A percentile compares a stretch with the other conserved stretches of the same genome.
phyloP scores from a whole-genome alignment of 345 rosid genomes.

The Sisymbrium irio region DNA sequence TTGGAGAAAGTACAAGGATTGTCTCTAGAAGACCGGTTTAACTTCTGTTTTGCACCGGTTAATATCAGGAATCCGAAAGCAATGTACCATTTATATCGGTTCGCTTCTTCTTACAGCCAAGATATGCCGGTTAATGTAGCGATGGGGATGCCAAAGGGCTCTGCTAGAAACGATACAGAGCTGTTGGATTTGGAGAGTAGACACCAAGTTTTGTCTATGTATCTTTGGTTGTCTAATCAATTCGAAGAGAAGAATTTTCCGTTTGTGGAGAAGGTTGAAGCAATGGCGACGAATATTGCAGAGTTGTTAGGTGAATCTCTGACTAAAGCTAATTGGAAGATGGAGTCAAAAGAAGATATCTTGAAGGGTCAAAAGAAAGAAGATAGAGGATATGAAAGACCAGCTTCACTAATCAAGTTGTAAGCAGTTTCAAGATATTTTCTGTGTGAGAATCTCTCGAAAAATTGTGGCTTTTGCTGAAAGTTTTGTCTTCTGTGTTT shows the following conservation, averaged over 20 bases:
- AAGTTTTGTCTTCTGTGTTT: background rate
- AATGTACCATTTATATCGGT: slow-evolving; percentile 75
- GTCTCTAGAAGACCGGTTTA: slow-evolving; percentile 83
- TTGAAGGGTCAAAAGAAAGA: slow-evolving; percentile 41
- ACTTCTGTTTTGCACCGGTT: slow-evolving; percentile 95
- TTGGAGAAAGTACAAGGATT: slow-evolving; percentile 74
- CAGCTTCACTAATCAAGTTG: slow-evolving; percentile 50
- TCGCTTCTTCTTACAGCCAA: slow-evolving; percentile 67
- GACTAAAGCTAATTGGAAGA: slow-evolving; percentile 69
- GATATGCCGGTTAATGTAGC: slow-evolving; percentile 71
- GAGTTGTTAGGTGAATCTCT: slow-evolving; percentile 83
- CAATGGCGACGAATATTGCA: slow-evolving; percentile 76
- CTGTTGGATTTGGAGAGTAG: slow-evolving; percentile 82
- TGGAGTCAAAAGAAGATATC: slow-evolving; percentile 57
- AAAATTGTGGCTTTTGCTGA: background rate
- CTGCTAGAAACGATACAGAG: slow-evolving; percentile 74
- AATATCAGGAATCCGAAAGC: slow-evolving; percentile 89
- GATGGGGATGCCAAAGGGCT: slow-evolving; percentile 90
- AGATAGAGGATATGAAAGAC: slow-evolving; percentile 57
- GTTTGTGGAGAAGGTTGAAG: slow-evolving; percentile 66
- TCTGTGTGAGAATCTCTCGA: background rate
- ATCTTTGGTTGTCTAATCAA: slow-evolving; percentile 89
- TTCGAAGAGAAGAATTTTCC: slow-evolving; percentile 73
- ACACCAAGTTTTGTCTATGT: slow-evolving; percentile 86
- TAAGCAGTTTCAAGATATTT: background rate